Conservation (phyloP, 192 early-diverging fungal genomes). For the Spinellus fusiger region DNA sequence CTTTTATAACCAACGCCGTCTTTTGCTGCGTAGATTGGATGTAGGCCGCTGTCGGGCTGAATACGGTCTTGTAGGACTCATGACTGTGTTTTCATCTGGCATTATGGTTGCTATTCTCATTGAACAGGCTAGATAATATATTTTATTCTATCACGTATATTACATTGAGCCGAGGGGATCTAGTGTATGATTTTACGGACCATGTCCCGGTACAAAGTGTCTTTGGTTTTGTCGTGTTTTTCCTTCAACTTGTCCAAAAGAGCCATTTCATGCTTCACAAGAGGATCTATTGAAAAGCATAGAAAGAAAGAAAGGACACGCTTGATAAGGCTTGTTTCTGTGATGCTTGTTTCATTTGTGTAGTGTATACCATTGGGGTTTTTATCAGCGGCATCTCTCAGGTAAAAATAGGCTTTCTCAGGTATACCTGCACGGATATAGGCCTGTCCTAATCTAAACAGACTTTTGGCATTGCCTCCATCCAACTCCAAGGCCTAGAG, state of each 20-base stretch:
- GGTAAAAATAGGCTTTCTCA: conserved; percentile 7
- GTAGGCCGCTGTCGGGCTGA: conserved; percentile 20
- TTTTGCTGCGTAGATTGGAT: conserved; percentile 12
- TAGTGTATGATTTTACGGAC: no score
- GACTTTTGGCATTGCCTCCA: conserved; percentile 11
- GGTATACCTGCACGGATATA: conserved; percentile 4
- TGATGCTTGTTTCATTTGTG: neutral
- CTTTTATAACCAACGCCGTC: conserved; percentile 17
- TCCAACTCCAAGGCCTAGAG: conserved; percentile 9
- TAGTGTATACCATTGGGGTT: conserved; percentile 24
- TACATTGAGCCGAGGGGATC: no score
- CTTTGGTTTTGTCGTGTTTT: conserved; percentile 7
- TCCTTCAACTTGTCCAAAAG: neutral
- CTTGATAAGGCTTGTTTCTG: neutral
- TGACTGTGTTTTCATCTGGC: conserved; percentile 14
- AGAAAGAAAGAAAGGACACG: neutral
- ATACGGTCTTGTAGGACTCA: conserved; percentile 7
- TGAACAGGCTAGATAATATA: neutral
- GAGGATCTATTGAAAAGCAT: conserved; percentile 11
- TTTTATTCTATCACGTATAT: neutral
- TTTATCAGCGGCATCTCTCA: neutral
- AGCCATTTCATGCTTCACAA: conserved; percentile 20
- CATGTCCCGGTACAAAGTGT: conserved; percentile 16
- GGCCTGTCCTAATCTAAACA: conserved; percentile 20
- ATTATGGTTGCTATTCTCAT: conserved; percentile 13